Base-by-base conservation (phyloP, 345 rosid species). In the Bretschneidera sinensis region DNA sequence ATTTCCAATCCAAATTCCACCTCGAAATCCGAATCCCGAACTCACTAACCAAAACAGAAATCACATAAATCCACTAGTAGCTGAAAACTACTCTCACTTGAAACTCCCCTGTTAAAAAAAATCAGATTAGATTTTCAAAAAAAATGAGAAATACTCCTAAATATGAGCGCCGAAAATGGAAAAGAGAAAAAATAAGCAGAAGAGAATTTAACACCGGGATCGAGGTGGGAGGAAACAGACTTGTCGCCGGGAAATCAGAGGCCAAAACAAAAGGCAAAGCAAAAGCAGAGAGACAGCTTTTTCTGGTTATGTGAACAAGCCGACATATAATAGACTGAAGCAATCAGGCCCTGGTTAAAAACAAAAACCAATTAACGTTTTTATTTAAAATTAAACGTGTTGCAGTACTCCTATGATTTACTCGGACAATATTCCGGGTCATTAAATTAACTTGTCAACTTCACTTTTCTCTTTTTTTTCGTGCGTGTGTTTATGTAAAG, bases 181-280 rank as follows among this genome's bases (percentile, higher is more conserved):
- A 55, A 48, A 52, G 59, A 17, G 57, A 43, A 54, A 52, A 70
- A 69, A 63, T 55, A 53, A 69, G 43, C 57, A 64, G 64, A 55
- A 66, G 19, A 17, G 49, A 54, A 51, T 48, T 55, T 51, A 24
- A 59, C 45, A 39, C 45, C 25, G 56, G 79, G 71, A 78, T 67
- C 73, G 66, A 73, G 71, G 52, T 31, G 64, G 58, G 49, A 50
- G 45, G 63, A 48, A 77, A 76, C 86, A 83, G 80, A 82, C 69
- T 83, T 82, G 95, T 86, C 83, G 83, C 84, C 71, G 82, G 84
- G 76, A 78, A 81, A 81, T 76, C 88, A 84, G 89, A 84, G 77
- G 74, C 77, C 76, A 75, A n/a, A 63, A 80, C 73, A 73, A 76
- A 74, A 71, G 73, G 73, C 70, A 72, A 69, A 76, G 75, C 71